phyloP scores from a whole-genome alignment of 139 green algal genomes.

The Chlamydomonas eustigma region DNA sequence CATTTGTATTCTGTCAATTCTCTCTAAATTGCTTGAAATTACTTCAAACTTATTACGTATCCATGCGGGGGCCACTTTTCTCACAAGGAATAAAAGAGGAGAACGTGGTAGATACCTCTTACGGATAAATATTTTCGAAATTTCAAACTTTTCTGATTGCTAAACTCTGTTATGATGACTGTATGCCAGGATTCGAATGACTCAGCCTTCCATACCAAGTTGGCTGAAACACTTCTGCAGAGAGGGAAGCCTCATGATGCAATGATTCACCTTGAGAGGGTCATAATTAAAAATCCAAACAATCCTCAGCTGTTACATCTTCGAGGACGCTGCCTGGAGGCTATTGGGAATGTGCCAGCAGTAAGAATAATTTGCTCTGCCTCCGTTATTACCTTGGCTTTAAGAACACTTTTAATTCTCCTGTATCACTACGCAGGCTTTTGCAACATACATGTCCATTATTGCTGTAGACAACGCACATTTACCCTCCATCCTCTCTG shows the following conservation, averaged over 20 bases:
- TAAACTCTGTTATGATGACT: no score
- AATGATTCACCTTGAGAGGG: neutral
- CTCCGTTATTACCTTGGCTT: neutral
- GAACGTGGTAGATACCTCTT: no score
- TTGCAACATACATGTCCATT: slow-evolving; percentile 56
- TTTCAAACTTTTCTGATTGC: no score
- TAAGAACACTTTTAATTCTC: neutral
- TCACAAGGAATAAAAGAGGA: no score
- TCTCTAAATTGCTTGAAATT: no score
- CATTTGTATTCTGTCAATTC: no score
- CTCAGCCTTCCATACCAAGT: no score
- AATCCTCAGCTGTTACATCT: slow-evolving; percentile 2
- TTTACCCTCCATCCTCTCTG: slow-evolving; percentile 42
- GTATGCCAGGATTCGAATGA: no score
- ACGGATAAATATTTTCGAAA: no score
- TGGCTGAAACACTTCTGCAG: neutral
- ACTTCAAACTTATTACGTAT: no score
- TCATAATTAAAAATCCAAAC: neutral
- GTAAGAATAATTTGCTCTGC: neutral
- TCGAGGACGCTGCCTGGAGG: slow-evolving; percentile 8
- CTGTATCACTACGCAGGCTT: slow-evolving; percentile 32
- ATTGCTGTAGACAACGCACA: slow-evolving; percentile 41
- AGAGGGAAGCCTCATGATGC: slow-evolving; percentile 10
- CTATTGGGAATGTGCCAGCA: neutral
- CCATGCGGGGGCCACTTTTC: no score